These are phyloP conservation scores for Glebionis coronaria DNA, from an alignment of 129 eudicot genomes.

Conservation along the genomic window DNA sequence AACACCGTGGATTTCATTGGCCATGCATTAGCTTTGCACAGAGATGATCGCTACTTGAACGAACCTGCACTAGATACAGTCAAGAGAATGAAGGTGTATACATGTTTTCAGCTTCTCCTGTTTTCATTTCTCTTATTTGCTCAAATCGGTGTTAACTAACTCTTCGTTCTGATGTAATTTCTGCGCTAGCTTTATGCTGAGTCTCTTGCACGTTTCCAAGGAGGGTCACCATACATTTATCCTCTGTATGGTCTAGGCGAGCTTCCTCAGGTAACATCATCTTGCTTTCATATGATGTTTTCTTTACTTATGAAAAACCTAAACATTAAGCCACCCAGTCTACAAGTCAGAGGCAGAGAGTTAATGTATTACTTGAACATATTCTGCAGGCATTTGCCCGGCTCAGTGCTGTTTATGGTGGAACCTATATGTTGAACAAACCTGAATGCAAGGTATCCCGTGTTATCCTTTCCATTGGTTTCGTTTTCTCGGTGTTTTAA, in stretches of 20 bases:
- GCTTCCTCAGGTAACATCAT: constrained; percentile 55
- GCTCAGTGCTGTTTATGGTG: constrained; percentile 98
- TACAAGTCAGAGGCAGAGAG: constrained; percentile 10
- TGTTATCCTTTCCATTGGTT: not conserved
- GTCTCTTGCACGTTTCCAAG: constrained; percentile 76
- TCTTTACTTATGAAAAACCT: constrained; percentile 2
- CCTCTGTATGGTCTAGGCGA: constrained; percentile 72
- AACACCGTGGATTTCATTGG: constrained; percentile 94
- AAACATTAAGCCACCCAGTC: not conserved
- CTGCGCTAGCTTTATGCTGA: constrained; percentile 56
- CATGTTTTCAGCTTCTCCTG: constrained; percentile 1
- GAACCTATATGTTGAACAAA: constrained; percentile 92
- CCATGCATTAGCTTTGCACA: constrained; percentile 90
- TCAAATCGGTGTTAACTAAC: constrained; percentile 13
- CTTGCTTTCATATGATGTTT: constrained; percentile 1
- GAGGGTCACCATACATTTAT: constrained; percentile 72
- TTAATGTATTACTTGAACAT: not conserved
- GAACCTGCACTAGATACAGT: constrained; percentile 93
- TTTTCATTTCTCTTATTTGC: not conserved
- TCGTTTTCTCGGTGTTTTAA: not conserved
- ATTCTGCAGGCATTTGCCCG: constrained; percentile 87
- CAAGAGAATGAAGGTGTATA: constrained; percentile 81
- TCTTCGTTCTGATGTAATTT: not conserved
- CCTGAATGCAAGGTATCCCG: constrained; percentile 90
- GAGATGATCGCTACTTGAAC: constrained; percentile 84